phyloP scores from a whole-genome alignment of 257 asterid genomes.

The Mitragyna speciosa region DNA sequence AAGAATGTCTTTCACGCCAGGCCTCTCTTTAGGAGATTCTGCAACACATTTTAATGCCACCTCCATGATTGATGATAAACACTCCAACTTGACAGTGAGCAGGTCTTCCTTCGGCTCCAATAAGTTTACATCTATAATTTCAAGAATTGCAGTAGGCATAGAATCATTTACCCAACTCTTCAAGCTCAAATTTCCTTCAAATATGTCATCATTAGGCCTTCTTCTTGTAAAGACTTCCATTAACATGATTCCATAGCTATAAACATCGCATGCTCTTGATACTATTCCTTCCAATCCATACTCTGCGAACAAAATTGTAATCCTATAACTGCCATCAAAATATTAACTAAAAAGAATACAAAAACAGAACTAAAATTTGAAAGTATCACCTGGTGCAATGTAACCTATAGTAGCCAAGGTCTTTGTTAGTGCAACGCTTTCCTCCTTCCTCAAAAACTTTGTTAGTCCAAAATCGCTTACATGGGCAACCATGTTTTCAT shows the following conservation, averaged over 20 bases:
- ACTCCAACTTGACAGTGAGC: background rate
- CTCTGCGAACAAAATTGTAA: too few relatives aligned
- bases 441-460: background rate
- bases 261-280: background rate
- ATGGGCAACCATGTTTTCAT: background rate
- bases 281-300: background rate
- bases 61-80: conserved; percentile 3
- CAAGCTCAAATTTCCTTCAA: background rate
- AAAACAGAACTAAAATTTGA: background rate
- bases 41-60: background rate
- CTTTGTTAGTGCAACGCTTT: too few relatives aligned
- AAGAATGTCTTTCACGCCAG: background rate
- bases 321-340: too few relatives aligned
- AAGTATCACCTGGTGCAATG: too few relatives aligned
- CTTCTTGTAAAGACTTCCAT: background rate
- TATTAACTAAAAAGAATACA: background rate
- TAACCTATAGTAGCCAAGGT: too few relatives aligned
- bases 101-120: background rate
- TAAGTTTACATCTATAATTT: background rate
- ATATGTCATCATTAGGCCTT: background rate
- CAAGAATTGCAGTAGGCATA: background rate
- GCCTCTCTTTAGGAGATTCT: conserved; percentile 5
- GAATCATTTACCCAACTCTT: background rate
- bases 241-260: background rate
- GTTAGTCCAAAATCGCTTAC: background rate